These are phyloP conservation scores for Penicillium sp. DNA, from an alignment of 2,329 filamentous ascomycete genomes.

Conservation along the genomic window DNA sequence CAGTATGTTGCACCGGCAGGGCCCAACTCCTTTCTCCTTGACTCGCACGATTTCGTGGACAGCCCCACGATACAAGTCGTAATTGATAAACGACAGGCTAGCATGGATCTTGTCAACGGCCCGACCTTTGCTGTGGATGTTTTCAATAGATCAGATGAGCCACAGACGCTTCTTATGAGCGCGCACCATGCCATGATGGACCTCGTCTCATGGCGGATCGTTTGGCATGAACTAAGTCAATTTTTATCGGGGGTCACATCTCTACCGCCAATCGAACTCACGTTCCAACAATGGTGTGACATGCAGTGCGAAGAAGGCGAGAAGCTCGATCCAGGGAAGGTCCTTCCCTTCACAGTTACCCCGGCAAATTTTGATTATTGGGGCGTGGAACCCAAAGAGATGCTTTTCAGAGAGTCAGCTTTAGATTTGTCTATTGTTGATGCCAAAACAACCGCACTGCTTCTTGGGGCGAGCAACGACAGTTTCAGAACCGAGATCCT, in stretches of 20 bases:
- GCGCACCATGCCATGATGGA: constrained; percentile 25
- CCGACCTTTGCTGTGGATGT: constrained; percentile 20
- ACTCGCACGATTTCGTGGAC: not conserved
- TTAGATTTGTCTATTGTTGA: not conserved
- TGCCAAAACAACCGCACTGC: not conserved
- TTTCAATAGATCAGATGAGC: constrained; percentile 10
- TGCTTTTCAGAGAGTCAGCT: not conserved
- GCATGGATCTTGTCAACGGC: constrained; percentile 1
- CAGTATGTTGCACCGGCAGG: not conserved
- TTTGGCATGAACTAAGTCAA: constrained; percentile 8
- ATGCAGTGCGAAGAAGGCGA: not conserved
- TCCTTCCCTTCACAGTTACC: not conserved
- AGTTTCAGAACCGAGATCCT: not conserved
- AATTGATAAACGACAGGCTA: constrained; percentile 3
- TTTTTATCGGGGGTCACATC: not conserved
- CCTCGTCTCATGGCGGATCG: constrained; percentile 24
- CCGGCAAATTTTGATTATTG: not conserved
- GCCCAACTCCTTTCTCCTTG: not conserved
- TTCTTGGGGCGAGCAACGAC: not conserved
- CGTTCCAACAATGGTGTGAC: constrained; percentile 1
- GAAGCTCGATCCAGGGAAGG: not conserved
- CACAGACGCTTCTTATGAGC: constrained; percentile 18
- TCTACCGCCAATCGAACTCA: not conserved
- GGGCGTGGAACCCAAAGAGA: not conserved
- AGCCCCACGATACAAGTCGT: too few species aligned